Evolutionary conservation across 192 early-diverging fungal species (phyloP), one percentile per base, ranked within the genome.

Genomic region (Podila epicladia): DNA sequence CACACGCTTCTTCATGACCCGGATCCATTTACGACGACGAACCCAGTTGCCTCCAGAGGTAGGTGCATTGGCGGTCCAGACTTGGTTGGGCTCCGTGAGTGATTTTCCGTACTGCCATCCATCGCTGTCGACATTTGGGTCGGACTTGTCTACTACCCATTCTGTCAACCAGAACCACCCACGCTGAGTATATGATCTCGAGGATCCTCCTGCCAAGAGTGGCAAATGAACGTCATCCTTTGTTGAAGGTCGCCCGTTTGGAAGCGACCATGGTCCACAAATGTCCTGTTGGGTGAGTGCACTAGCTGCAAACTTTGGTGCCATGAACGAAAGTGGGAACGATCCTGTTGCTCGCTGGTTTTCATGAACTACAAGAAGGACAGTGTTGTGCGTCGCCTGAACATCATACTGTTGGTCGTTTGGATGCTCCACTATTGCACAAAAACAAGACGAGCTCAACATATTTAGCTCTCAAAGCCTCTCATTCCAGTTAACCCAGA

Each of bases 141-240:
- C 85, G 11, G 72, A 80, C 22, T 80, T 73, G 72, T 94, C 94
- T 31, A 94, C 77, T n/a, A 84, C 70, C 94, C 94, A 95, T 60
- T 95, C 94, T 13, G 90, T 92, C 24, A 95, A 55, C 94, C 94
- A 95, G 64, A 90, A 95, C 93, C 93, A 95, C 15, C 85, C 74
- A 31, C 68, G 66, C 35, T 69, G 60, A 26, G 57, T 65, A 32
- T 71, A 80, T 19, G 69, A 20, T 41, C 67, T 75, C 4, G 82
- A 26, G 62, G 71, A 76, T 33, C 61, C 65, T 11, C 49, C 53
- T 28, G 68, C 13, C 0, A 64, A 72, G 2, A 65, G 58, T 7
- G 92, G 92, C 20, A 93, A 58, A 22, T 74, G 62, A 26, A 93
- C 87, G 38, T 86, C 83, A 6, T 90, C 84, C 32, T 87, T 88